Evolutionary conservation across 2,329 filamentous ascomycete species (phyloP).

Genomic region (Hypomyces rosellus): DNA sequence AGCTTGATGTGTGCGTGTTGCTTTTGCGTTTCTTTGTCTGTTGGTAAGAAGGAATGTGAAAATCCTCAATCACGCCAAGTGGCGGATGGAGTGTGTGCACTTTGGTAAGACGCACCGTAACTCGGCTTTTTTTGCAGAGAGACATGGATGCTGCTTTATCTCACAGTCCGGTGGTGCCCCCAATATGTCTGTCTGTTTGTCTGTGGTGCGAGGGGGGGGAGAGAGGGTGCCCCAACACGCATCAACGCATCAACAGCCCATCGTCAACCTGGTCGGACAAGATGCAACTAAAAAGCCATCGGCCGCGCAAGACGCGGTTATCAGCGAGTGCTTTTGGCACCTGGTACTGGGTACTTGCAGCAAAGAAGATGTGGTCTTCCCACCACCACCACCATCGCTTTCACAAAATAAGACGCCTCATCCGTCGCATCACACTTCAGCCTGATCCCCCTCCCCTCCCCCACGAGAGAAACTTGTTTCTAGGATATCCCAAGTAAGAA

Average conservation of each 20-base stretch:
- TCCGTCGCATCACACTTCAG: background rate
- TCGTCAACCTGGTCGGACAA: constrained; percentile 3
- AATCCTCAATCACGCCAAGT: too few relatives aligned
- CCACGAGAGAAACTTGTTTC: background rate
- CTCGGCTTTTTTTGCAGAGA: too few relatives aligned
- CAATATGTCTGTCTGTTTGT: too few relatives aligned
- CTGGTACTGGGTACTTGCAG: constrained; percentile 4
- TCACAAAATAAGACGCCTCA: background rate
- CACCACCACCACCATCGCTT: constrained; percentile 3
- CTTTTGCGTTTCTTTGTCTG: too few relatives aligned
- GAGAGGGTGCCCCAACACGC: too few relatives aligned
- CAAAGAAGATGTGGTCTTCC: background rate
- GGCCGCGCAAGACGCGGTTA: constrained; percentile 9
- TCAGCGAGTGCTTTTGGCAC: background rate
- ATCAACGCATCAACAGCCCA: background rate
- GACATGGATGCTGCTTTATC: too few relatives aligned
- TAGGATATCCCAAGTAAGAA: constrained; percentile 4
- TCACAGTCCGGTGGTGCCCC: too few relatives aligned
- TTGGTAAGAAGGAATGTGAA: too few relatives aligned
- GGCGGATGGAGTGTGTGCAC: too few relatives aligned
- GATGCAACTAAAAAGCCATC: constrained; percentile 3
- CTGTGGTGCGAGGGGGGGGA: too few relatives aligned
- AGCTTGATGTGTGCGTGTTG: too few relatives aligned
- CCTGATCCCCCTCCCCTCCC: background rate
- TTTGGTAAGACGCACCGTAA: too few relatives aligned